Evolutionary conservation across 2,329 filamentous ascomycete species (phyloP), one percentile per base, ranked within the genome.

Genomic region (Venturia oleaginea): DNA sequence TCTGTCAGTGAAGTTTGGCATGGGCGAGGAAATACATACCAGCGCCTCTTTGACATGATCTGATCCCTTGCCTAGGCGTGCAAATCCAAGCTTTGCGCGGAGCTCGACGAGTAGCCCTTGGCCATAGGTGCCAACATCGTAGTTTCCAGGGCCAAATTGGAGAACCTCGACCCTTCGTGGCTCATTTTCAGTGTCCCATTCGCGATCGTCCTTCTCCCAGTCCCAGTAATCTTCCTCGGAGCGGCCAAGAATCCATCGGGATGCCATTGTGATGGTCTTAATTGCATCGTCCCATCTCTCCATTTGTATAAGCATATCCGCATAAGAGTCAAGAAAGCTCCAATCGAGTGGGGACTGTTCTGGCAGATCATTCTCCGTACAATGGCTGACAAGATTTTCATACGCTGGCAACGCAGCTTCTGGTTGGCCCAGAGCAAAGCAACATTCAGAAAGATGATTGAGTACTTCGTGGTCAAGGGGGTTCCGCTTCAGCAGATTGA

Each of bases 311-410:
- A 92, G 86, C 22, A 97, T 81, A 70, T 97, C 91, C 46, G 91
- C 83, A 68, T 94, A 96, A 63, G 92, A 88, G 66, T 91, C 89
- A 51, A 95, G 80, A 73, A 97, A 89, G 63, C 88, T 86, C 93
- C 93, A 99, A 60, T 81, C 78, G 59, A 84, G 79, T 34, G 79
- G 75, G 13, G 74, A 76, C 22, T 79, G 76, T 40, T 78, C 75
- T 2, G 78, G 73, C 22, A 77, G 72, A n/a, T 77, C 71, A 11
- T 69, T 65, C 10, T 73, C 74, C 61, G 76, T 71, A 66, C 81
- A 82, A 67, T 82, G 76, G 4, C 76, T 71, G 54, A 87, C 80
- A 24, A 81, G 81, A 24, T 76, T 73, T 22, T 84, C 78, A 70
- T 85, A 87, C 64, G 76, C 74, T 8, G 77, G 69, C 22, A 80